Conservation (phyloP, 441 rosid genomes). For the Adansonia madagascariensis region DNA sequence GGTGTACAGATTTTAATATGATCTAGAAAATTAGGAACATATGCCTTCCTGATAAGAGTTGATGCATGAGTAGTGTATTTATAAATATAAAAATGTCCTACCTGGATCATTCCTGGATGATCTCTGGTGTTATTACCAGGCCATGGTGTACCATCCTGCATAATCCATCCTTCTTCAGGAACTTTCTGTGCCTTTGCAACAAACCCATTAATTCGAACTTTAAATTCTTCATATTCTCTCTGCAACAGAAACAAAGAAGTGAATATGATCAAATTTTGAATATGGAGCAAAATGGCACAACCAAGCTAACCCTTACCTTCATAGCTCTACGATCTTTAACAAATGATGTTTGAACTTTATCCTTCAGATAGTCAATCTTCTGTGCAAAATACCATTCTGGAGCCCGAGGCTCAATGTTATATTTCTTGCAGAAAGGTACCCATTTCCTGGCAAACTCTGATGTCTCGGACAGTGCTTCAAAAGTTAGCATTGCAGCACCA, state of each 20-base stretch:
- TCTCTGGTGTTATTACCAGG: conserved; percentile 98
- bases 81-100: conserved; percentile 29
- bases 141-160: conserved; percentile 99
- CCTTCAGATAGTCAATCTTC: conserved; percentile 95
- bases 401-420: conserved; percentile 92
- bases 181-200: conserved; percentile 87
- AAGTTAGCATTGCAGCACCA: conserved; percentile 97
- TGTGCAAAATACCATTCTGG: conserved; percentile 96
- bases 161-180: conserved; percentile 99
- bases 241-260: conserved; percentile 41
- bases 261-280: conserved; percentile 7
- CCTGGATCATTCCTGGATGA: conserved; percentile 99
- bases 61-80: not conserved
- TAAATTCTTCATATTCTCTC: conserved; percentile 99
- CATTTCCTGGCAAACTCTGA: conserved; percentile 97
- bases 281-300: conserved; percentile 17
- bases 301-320: conserved; percentile 58
- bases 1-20: not conserved
- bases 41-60: not conserved
- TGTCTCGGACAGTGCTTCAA: conserved; percentile 92
- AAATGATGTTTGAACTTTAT: conserved; percentile 92
- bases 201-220: conserved; percentile 85
- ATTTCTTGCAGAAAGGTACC: conserved; percentile 95
- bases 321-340: conserved; percentile 99
- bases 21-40: not conserved